Base-by-base conservation (phyloP, 257 asterid genomes). In the Petunia secreta region DNA sequence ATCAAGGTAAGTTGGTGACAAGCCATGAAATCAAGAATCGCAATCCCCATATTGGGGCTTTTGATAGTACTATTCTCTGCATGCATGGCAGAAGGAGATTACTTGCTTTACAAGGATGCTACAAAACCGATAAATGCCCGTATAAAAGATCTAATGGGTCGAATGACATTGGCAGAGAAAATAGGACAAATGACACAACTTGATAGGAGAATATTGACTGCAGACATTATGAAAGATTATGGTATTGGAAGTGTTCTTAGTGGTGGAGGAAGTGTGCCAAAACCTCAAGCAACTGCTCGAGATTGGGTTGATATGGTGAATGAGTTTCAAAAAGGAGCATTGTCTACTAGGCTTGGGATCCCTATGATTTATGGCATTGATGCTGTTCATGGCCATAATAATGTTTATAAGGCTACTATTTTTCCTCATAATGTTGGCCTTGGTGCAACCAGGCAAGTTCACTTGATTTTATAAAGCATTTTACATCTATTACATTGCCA, bases 371-470 rank as follows among this genome's bases (percentile, higher is more conserved):
- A 87, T 69, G 92, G 91, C 15, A 81, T 86, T 74, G 92, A 89
- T 75, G 88, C 92, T 48, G 90, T 87, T 25, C 93, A 86, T 87
- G 91, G 90, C 8, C 82, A 87, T 43, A 86, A 87, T 9, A 87
- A 85, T 82, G 88, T 83, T 1, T 89, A 87, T 57, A 79, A 76
- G 57, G 89, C 91, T 13, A 87, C 91, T 57, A 74, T 89, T 6
- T 89, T 87, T 41, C 92, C 91, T 44, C 92, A 87, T 62, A 89
- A 89, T 41, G 37, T 89, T 46, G 92, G 91, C 43, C 89, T 89
- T 55, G 92, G 92, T 6, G 89, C 83, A 2, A 87, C 92, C 3
- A 87, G 92, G 92, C 83, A 37, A 36, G 76, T 40, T 48, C 36
- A 10, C 4, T 38, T 2, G 7, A 57, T 55, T 25, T 44, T 43